phyloP scores from a whole-genome alignment of 192 early-diverging fungal species.

The Entomortierella lignicola region DNA sequence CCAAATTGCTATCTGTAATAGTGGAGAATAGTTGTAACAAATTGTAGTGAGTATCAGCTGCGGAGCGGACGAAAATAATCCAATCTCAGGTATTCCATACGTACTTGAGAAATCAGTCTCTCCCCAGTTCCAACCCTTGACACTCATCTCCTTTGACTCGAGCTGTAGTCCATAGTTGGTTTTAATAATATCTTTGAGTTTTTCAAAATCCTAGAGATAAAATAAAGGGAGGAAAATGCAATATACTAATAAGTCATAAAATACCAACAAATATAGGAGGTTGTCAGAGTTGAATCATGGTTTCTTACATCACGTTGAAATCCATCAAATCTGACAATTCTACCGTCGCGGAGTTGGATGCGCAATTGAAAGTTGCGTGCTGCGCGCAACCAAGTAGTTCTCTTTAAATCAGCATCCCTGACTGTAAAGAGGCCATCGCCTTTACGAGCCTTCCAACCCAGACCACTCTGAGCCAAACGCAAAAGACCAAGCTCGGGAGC shows the following conservation, averaged over 20 bases:
- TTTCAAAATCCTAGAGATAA: slow-evolving; percentile 79
- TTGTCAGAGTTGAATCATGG: neutral
- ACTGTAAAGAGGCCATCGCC: slow-evolving; percentile 67
- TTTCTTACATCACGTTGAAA: slow-evolving; percentile 77
- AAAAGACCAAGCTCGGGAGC: slow-evolving; percentile 58
- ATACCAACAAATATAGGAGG: neutral
- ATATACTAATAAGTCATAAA: slow-evolving; percentile 3
- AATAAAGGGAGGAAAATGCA: neutral
- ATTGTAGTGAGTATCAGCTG: too few relatives aligned
- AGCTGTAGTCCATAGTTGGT: slow-evolving; percentile 78
- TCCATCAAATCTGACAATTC: slow-evolving; percentile 89
- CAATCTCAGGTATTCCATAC: neutral
- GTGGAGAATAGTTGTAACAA: too few relatives aligned
- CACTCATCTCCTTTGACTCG: slow-evolving; percentile 85
- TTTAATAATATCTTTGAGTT: slow-evolving; percentile 77
- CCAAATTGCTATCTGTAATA: slow-evolving; percentile 64
- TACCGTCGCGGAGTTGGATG: slow-evolving; percentile 79
- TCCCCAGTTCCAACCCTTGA: slow-evolving; percentile 99
- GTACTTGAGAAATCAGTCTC: slow-evolving; percentile 83
- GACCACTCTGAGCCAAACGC: slow-evolving; percentile 65
- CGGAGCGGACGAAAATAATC: neutral
- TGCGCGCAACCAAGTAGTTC: slow-evolving; percentile 83
- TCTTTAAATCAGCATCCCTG: slow-evolving; percentile 73
- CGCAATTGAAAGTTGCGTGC: slow-evolving; percentile 89
- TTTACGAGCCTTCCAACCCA: slow-evolving; percentile 80